phyloP scores from a whole-genome alignment of 2,329 filamentous ascomycete species.

The Paraconiothyrium brasiliense region DNA sequence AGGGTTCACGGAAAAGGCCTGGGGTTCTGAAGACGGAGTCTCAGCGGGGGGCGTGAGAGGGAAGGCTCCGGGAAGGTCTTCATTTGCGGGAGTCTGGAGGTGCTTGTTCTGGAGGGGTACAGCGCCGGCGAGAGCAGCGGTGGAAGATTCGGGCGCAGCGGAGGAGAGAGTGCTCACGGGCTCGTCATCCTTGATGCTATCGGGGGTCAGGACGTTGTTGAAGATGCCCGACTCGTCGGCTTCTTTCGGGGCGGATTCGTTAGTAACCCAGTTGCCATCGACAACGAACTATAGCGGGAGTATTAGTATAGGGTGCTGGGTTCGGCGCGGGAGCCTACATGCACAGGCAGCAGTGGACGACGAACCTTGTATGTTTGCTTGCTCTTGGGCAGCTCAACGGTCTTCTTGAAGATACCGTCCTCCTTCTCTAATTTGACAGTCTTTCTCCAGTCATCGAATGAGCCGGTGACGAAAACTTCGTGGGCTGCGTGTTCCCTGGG shows the following conservation, averaged over 20 bases:
- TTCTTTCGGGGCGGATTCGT: constrained; percentile 82
- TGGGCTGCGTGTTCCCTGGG: constrained; percentile 81
- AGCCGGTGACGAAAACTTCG: constrained; percentile 94
- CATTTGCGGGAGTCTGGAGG: constrained; percentile 33
- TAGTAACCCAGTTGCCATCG: constrained; percentile 88
- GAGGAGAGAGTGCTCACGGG: constrained; percentile 69
- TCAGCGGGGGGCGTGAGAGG: constrained; percentile 76
- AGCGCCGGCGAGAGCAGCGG: constrained; percentile 72
- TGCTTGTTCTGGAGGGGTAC: constrained; percentile 61
- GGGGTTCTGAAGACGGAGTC: constrained; percentile 53
- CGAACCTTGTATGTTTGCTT: constrained; percentile 96
- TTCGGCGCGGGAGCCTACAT: constrained; percentile 8
- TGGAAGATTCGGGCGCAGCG: constrained; percentile 75
- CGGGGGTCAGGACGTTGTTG: constrained; percentile 88
- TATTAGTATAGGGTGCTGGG: constrained; percentile 1
- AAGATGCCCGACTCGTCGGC: constrained; percentile 83
- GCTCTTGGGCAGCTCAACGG: constrained; percentile 73
- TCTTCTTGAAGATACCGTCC: constrained; percentile 77
- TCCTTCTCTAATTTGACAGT: constrained; percentile 82
- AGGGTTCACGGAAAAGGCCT: constrained; percentile 65
- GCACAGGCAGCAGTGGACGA: constrained; percentile 10
- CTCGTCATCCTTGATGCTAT: constrained; percentile 68
- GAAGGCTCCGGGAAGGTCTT: constrained; percentile 70
- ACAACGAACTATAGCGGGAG: constrained; percentile 79
- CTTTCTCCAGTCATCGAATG: constrained; percentile 94